A percentile compares a stretch with the other conserved stretches of the same genome.
Conservation (phyloP, 192 early-diverging fungal species). For the Backusella parvicylindrica region DNA sequence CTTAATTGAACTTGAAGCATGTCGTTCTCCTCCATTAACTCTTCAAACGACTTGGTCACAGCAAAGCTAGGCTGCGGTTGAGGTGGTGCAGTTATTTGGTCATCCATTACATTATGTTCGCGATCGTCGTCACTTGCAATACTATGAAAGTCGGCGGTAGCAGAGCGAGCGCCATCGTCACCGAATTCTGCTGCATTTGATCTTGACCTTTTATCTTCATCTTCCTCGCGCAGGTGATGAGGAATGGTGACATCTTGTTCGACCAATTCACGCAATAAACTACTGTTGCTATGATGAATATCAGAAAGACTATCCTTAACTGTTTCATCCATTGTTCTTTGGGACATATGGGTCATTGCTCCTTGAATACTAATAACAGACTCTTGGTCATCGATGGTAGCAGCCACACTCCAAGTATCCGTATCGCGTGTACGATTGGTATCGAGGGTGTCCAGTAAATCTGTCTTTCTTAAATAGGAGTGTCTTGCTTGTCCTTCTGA, state of each 20-base stretch:
- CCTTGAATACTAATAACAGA: constrained; percentile 36
- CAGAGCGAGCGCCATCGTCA: constrained; percentile 32
- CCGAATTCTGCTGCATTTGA: constrained; percentile 41
- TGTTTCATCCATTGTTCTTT: constrained; percentile 21
- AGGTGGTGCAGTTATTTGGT: constrained; percentile 35
- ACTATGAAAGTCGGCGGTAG: constrained; percentile 21
- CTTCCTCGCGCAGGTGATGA: constrained; percentile 2
- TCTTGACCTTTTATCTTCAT: constrained; percentile 26
- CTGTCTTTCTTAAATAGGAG: constrained; percentile 29
- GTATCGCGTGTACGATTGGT: constrained; percentile 27
- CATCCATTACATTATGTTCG: constrained; percentile 14
- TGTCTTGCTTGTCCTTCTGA: constrained; percentile 19
- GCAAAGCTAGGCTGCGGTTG: constrained; percentile 40
- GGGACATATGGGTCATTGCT: background rate
- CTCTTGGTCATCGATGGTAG: constrained; percentile 40
- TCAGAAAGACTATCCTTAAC: constrained; percentile 1
- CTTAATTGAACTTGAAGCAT: constrained; percentile 25
- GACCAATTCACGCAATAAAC: constrained; percentile 1
- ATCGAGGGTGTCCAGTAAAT: constrained; percentile 31
- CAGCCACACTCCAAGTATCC: constrained; percentile 39
- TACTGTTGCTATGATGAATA: background rate
- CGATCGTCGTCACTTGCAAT: constrained; percentile 19
- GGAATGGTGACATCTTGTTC: background rate
- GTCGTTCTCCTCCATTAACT: constrained; percentile 39
- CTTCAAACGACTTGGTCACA: constrained; percentile 31